Conservation (phyloP, 768 basidiomycete genomes). For the Ramaria sp. region DNA sequence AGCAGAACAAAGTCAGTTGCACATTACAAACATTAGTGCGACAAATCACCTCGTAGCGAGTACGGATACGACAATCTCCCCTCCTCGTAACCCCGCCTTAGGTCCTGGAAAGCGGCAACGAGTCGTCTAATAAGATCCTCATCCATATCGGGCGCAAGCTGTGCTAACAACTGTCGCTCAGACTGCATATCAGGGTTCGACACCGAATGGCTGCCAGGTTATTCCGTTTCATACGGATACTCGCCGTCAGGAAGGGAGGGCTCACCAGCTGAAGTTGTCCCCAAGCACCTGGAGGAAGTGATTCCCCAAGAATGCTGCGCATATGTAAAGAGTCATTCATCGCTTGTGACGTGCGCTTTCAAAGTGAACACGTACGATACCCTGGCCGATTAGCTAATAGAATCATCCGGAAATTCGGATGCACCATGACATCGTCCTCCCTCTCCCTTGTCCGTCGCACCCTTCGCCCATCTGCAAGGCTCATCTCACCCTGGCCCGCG, state of each 20-base stretch:
- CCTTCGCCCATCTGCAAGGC: conserved; percentile 51
- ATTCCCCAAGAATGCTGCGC: conserved; percentile 56
- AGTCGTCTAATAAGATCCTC: conserved; percentile 44
- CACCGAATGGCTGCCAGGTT: conserved; percentile 37
- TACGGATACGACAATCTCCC: conserved; percentile 57
- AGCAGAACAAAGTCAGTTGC: neutral
- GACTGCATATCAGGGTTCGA: conserved; percentile 58
- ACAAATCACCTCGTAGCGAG: conserved; percentile 45
- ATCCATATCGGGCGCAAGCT: conserved; percentile 51
- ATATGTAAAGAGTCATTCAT: conserved; percentile 1
- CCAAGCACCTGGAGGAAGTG: conserved; percentile 65
- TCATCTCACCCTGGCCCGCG: conserved; percentile 54
- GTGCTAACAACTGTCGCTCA: conserved; percentile 46
- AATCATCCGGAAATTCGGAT: conserved; percentile 53
- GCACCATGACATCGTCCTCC: conserved; percentile 46
- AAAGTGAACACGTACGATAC: conserved; percentile 38
- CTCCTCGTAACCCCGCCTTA: conserved; percentile 45
- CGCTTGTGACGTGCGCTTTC: neutral
- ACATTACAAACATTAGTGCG: neutral
- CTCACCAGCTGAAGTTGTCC: conserved; percentile 47
- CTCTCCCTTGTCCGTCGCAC: conserved; percentile 37
- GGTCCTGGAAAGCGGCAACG: conserved; percentile 54
- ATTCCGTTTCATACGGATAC: neutral
- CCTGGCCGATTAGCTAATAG: conserved; percentile 59
- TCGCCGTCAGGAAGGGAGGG: neutral